Evolutionary conservation across 1,284 basidiomycete genomes (phyloP).

Genomic region (Golubevia sp.): DNA sequence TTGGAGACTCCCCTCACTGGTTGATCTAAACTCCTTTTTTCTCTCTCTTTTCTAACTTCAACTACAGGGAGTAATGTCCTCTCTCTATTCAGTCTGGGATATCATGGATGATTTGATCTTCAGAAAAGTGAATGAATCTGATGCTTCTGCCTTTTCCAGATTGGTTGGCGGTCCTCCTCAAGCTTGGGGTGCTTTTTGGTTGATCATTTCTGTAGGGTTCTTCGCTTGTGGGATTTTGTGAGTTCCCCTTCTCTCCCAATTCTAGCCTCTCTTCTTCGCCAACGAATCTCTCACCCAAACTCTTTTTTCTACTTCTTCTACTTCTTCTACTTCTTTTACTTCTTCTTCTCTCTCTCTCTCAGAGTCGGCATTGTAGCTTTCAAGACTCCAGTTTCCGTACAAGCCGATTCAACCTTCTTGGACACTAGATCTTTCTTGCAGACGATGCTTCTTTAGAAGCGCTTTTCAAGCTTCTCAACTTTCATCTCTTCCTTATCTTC

Average conservation of each 20-base stretch:
- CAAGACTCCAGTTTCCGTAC: constrained; percentile 40
- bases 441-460: no score
- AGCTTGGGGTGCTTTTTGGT: constrained; percentile 76
- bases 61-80: constrained; percentile 47
- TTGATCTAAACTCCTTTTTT: no score
- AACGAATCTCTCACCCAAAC: constrained; percentile 79
- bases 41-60: background rate
- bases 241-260: constrained; percentile 9
- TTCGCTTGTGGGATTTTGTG: constrained; percentile 81
- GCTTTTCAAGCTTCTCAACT: no score
- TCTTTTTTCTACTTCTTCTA: constrained; percentile 12
- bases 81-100: constrained; percentile 44
- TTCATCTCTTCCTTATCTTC: no score
- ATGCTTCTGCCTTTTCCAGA: constrained; percentile 85
- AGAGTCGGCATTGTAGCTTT: constrained; percentile 42
- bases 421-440: no score
- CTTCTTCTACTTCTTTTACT: constrained; percentile 60
- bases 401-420: constrained; percentile 38
- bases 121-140: constrained; percentile 87
- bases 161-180: constrained; percentile 72
- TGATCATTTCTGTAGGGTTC: constrained; percentile 78
- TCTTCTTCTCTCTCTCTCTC: background rate
- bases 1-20: no score
- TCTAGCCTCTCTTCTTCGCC: constrained; percentile 62
- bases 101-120: constrained; percentile 80